A percentile compares a stretch with the other conserved stretches of the same genome.
Evolutionary conservation across 352 stramenopile genomes (phyloP).

Genomic region (Lagenidium giganteum): DNA sequence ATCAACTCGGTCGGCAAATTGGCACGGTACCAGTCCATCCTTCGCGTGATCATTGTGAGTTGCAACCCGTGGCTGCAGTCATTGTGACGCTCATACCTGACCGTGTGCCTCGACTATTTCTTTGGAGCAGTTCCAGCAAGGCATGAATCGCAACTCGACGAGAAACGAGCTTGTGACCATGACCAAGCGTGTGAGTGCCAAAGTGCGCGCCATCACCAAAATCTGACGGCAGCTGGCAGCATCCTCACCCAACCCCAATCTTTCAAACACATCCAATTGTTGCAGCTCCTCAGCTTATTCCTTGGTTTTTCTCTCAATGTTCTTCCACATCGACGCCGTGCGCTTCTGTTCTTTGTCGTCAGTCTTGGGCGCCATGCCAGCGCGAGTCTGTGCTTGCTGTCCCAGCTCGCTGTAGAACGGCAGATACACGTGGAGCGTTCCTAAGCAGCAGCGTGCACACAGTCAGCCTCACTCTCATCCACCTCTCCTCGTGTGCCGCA

Average conservation of each 20-base stretch:
- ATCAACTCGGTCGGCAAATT: slow-evolving; percentile 37
- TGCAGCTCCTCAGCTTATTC: too few species aligned
- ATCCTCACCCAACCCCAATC: too few species aligned
- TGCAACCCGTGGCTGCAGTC: not conserved
- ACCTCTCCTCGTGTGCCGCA: not conserved
- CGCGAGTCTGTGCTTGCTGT: slow-evolving; percentile 23
- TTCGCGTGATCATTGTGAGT: slow-evolving; percentile 27
- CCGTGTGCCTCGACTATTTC: not conserved
- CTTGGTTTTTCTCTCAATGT: slow-evolving; percentile 22
- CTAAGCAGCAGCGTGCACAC: slow-evolving; percentile 1
- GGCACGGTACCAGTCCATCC: slow-evolving; percentile 19
- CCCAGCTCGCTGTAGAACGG: slow-evolving; percentile 34
- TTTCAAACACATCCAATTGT: too few species aligned
- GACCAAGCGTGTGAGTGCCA: slow-evolving; percentile 35
- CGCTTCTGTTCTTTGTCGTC: slow-evolving; percentile 3
- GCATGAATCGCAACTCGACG: slow-evolving; percentile 24
- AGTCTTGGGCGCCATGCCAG: slow-evolving; percentile 7
- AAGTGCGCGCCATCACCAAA: slow-evolving; percentile 30
- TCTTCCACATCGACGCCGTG: slow-evolving; percentile 41
- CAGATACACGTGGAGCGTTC: slow-evolving; percentile 27
- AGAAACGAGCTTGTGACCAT: slow-evolving; percentile 31
- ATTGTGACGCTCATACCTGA: not conserved
- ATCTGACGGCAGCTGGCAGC: too few species aligned
- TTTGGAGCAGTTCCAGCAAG: slow-evolving; percentile 23
- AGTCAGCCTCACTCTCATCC: too few species aligned